Evolutionary conservation across 495 filamentous ascomycete genomes (phyloP), one percentile per base, ranked within the genome.

Genomic region (Immersiella caudata): DNA sequence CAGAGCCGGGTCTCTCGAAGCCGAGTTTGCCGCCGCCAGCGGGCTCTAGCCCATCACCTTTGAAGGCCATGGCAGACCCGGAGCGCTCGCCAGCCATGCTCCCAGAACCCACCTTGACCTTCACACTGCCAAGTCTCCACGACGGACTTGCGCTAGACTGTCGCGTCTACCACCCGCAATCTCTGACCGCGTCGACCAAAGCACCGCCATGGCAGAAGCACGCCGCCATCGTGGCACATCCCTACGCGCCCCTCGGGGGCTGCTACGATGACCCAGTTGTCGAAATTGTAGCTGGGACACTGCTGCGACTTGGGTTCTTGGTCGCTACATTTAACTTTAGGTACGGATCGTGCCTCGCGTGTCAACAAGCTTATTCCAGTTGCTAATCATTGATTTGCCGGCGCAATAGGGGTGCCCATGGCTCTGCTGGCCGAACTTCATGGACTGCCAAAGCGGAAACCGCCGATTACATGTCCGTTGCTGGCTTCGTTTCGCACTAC

Each of bases 311-410:
- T 25, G 93, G 91, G 20, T 94, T 85, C 71, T 76, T 96, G 2
- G 92, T 97, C 20, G 90, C 84, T 6, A 96, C 92, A 1, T 97
- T 98, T 76, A 97, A 99, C 73, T 97, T 97, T 70, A 87, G 93
- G 93, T 96, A 77, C 21, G 73, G 67, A 55, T 60, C 7, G 29
- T 22, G 7, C n/a, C 29, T 22, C 11, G 18, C 14, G 11, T 20
- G 7, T 6, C 5, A 40, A 22, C 21, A 29, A 14, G 12, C 24
- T 40, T n/a, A 16, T 6, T 33, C 61, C n/a, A 16, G 26, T 25
- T 52, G 54, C 62, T 64, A 63, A 36, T 12, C 22, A n/a, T 46
- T 55, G 27, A 24, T 12, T 62, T 16, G 29, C 24, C 16, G 27
- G 22, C 24, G 35, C 25, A 14, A n/a, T 67, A 96, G 95, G 76